Percentiles rank a stretch among this genome's conserved stretches.
Evolutionary conservation across 176 grass and related monocot genomes (phyloP).

Genomic region (Avena sativa): DNA sequence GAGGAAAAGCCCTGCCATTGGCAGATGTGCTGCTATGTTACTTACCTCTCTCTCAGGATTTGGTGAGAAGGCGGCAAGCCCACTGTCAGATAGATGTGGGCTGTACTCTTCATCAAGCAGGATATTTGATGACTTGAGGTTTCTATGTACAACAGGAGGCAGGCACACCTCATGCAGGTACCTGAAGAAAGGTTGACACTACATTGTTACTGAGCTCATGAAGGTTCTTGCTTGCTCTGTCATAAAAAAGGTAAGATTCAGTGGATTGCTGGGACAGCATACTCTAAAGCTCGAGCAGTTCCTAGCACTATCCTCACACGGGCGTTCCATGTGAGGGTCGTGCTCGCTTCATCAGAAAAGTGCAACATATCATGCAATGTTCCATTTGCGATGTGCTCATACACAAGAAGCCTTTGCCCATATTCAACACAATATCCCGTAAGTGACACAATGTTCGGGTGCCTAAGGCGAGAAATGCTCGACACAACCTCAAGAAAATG

Average conservation of each 20-base stretch:
- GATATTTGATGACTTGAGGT: conserved; percentile 91
- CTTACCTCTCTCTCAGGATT: conserved; percentile 92
- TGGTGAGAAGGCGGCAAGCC: conserved; percentile 87
- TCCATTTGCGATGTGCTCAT: conserved; percentile 76
- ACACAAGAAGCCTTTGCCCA: conserved; percentile 84
- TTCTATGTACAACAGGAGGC: conserved; percentile 79
- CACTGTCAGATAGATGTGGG: conserved; percentile 89
- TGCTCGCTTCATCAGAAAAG: conserved; percentile 67
- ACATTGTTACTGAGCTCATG: neutral
- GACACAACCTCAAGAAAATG: conserved; percentile 88
- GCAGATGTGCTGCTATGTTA: neutral
- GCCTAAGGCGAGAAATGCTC: conserved; percentile 79
- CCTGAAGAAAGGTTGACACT: conserved; percentile 49
- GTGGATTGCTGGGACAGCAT: conserved; percentile 39
- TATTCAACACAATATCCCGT: conserved; percentile 83
- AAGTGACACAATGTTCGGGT: conserved; percentile 80
- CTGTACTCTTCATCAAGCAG: conserved; percentile 86
- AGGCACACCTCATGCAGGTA: conserved; percentile 97
- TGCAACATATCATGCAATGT: conserved; percentile 83
- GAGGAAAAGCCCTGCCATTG: neutral
- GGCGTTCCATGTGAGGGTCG: conserved; percentile 77
- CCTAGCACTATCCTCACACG: conserved; percentile 78
- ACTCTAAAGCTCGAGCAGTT: conserved; percentile 89
- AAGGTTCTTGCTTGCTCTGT: neutral
- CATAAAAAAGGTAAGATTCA: conserved; percentile 20